Percentiles rank a stretch among this genome's conserved stretches.
Conservation (phyloP, 805 yeast genomes). For the Metahyphopichia silvanorum region DNA sequence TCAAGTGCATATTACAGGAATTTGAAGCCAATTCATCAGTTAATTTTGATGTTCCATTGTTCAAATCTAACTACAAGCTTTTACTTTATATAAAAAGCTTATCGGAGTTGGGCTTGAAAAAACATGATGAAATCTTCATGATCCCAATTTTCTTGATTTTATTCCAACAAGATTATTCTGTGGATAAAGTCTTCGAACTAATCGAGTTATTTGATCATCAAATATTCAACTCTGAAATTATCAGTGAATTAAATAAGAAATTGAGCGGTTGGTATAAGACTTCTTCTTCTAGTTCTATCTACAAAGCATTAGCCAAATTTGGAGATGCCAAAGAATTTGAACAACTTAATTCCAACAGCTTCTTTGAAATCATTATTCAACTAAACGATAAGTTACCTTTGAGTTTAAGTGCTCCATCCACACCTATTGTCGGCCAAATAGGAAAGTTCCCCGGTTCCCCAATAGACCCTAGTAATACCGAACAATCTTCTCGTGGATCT, state of each 20-base stretch:
- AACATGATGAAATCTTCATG: slow-evolving; percentile 38
- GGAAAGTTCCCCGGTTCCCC: slow-evolving; percentile 2
- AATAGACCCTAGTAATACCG: not conserved
- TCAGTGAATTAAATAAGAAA: slow-evolving; percentile 20
- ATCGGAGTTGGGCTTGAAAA: slow-evolving; percentile 32
- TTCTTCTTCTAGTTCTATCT: slow-evolving; percentile 15
- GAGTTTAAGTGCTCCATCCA: slow-evolving; percentile 43
- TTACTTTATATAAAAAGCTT: slow-evolving; percentile 37
- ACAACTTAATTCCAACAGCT: slow-evolving; percentile 21
- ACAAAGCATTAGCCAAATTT: slow-evolving; percentile 20
- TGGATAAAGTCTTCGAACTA: slow-evolving; percentile 25
- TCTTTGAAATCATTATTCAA: slow-evolving; percentile 34
- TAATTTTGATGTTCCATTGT: slow-evolving; percentile 8
- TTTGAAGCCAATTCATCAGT: slow-evolving; percentile 4
- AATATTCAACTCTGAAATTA: slow-evolving; percentile 25
- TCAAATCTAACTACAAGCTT: slow-evolving; percentile 23
- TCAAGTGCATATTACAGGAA: slow-evolving; percentile 17
- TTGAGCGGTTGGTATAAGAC: slow-evolving; percentile 26
- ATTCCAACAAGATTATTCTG: slow-evolving; percentile 20
- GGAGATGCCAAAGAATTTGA: slow-evolving; percentile 29
- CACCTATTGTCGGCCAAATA: slow-evolving; percentile 25
- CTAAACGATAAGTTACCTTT: slow-evolving; percentile 41
- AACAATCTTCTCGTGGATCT: too few species aligned
- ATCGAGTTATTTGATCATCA: slow-evolving; percentile 32
- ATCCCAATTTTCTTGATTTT: slow-evolving; percentile 33